Evolutionary conservation across 2,329 filamentous ascomycete species (phyloP).

Genomic region (Pezicula carpinea): DNA sequence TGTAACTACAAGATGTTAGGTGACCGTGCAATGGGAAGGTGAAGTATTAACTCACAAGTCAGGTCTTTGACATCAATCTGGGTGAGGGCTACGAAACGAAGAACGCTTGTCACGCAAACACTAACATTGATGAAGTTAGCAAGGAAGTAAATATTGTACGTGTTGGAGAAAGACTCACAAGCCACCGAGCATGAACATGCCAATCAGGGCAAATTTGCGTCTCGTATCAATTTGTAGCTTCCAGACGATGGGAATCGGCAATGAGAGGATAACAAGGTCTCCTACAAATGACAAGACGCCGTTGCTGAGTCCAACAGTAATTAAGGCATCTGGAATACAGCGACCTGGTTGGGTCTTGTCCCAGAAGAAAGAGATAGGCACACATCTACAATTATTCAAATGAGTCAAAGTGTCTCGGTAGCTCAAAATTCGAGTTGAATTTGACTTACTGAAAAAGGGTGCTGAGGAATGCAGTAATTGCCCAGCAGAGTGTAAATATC

Average conservation of each 20-base stretch:
- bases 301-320: too few relatives aligned
- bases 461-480: background rate
- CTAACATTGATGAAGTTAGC: too few relatives aligned
- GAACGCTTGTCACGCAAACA: constrained; percentile 12
- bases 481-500: background rate
- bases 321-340: too few relatives aligned
- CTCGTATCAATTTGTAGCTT: constrained; percentile 11
- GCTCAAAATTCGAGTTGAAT: too few relatives aligned
- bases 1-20: constrained; percentile 5
- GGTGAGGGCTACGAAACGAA: constrained; percentile 15
- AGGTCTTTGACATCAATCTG: constrained; percentile 16
- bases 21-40: background rate
- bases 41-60: constrained; percentile 10
- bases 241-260: constrained; percentile 14
- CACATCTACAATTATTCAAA: too few relatives aligned
- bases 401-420: too few relatives aligned
- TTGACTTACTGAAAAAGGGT: background rate
- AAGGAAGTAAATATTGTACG: too few relatives aligned
- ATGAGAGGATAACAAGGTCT: constrained; percentile 6
- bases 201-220: constrained; percentile 10
- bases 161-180: background rate
- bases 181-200: constrained; percentile 14
- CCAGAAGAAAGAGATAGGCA: too few relatives aligned
- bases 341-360: constrained; percentile 2
- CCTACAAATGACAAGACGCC: too few relatives aligned